Conservation (phyloP, 306 rosid species). For the Trichosanthes cucumerina region DNA sequence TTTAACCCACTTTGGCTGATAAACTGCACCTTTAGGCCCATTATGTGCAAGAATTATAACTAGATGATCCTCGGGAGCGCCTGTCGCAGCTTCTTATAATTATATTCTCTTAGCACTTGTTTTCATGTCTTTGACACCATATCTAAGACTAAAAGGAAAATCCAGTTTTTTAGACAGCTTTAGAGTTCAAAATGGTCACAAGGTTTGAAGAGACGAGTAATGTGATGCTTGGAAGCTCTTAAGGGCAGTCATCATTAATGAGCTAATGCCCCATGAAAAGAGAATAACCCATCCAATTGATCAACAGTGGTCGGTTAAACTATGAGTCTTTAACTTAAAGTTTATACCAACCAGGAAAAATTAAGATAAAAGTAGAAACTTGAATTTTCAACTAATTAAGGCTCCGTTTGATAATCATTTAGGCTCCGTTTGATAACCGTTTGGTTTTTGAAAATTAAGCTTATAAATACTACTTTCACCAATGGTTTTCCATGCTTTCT, state of each 20-base stretch:
- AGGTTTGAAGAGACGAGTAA: not conserved
- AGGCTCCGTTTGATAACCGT: no score
- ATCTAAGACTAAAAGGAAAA: constrained; percentile 29
- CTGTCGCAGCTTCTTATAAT: constrained; percentile 49
- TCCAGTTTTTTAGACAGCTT: not conserved
- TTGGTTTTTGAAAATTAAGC: no score
- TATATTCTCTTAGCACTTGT: constrained; percentile 64
- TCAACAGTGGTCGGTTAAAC: not conserved
- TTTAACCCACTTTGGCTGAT: constrained; percentile 12
- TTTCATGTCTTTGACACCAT: constrained; percentile 52
- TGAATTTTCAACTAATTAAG: no score
- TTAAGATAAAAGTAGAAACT: not conserved
- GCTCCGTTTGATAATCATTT: no score
- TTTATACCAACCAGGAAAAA: not conserved
- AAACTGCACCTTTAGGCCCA: constrained; percentile 58
- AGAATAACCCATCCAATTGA: not conserved
- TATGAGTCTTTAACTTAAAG: not conserved
- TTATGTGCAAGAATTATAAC: constrained; percentile 74
- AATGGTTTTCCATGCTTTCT: no score
- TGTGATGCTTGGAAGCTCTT: not conserved
- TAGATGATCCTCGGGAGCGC: constrained; percentile 50
- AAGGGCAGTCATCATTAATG: not conserved
- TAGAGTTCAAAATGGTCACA: not conserved
- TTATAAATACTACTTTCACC: no score
- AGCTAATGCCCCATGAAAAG: not conserved